Evolutionary conservation across 441 rosid genomes (phyloP).

Genomic region (Metrosideros polymorpha): DNA sequence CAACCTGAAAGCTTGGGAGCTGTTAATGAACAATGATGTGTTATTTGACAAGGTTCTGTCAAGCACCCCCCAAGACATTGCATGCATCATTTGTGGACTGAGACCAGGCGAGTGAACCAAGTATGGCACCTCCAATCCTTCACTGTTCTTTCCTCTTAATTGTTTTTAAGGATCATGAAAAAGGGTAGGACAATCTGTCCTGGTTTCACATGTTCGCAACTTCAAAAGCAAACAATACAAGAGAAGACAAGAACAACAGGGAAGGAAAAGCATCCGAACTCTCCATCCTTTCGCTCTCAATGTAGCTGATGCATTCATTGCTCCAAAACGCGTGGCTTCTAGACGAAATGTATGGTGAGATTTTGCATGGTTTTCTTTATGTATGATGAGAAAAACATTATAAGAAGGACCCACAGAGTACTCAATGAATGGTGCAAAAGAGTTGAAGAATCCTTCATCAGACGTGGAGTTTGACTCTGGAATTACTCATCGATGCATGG

Average conservation of each 20-base stretch:
- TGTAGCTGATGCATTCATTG: not conserved
- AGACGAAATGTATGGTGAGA: not conserved
- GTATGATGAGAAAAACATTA: not conserved
- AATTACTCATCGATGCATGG: not conserved
- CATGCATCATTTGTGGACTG: not conserved
- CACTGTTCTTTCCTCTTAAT: not conserved
- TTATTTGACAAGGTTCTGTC: not conserved
- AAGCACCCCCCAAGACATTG: not conserved
- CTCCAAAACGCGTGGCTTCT: not conserved
- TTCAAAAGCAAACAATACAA: not conserved
- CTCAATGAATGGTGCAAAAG: not conserved
- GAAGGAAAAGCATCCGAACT: not conserved
- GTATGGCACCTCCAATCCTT: not conserved
- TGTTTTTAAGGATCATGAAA: accelerated
- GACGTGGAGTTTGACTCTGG: not conserved
- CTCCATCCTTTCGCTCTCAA: not conserved
- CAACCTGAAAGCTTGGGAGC: not conserved
- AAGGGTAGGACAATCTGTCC: not conserved
- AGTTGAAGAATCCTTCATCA: not conserved
- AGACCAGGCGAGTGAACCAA: not conserved
- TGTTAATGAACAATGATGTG: not conserved
- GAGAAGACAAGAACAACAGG: not conserved
- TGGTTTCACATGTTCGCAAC: not conserved
- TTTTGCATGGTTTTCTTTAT: not conserved
- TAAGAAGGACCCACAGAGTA: not conserved